Percentiles rank a stretch among this genome's conserved stretches.
These are phyloP conservation scores for Macrolepiota fuliginosa DNA, from an alignment of 768 basidiomycete species.

Conservation along the genomic window DNA sequence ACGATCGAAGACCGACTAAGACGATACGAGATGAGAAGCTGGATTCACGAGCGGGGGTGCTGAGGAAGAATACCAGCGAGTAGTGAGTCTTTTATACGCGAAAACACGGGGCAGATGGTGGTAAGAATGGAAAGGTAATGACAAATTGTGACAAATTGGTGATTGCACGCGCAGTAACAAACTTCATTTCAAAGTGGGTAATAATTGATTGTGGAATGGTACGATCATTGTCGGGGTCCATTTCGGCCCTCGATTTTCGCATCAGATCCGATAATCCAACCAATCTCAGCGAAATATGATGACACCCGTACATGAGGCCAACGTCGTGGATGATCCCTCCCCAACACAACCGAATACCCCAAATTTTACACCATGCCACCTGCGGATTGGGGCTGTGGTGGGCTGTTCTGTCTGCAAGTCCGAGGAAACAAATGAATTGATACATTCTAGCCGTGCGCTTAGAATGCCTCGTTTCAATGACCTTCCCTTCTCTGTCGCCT, in stretches of 20 bases:
- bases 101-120: neutral
- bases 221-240: conserved; percentile 6
- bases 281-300: neutral
- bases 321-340: neutral
- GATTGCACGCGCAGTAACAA: neutral
- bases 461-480: no score
- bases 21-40: conserved; percentile 2
- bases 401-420: no score
- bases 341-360: neutral
- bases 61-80: conserved; percentile 1
- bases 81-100: conserved; percentile 17
- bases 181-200: no score
- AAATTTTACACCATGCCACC: neutral
- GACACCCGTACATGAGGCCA: conserved; percentile 1
- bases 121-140: conserved; percentile 12
- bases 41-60: neutral
- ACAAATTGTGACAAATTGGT: conserved; percentile 2
- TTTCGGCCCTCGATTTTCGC: conserved; percentile 6
- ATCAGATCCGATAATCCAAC: conserved; percentile 1
- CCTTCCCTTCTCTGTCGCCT: no score
- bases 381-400: neutral
- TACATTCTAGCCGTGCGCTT: no score
- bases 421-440: no score
- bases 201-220: neutral
- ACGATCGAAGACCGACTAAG: conserved; percentile 18